phyloP scores from a whole-genome alignment of 257 asterid species.

The Agastache rugosa region DNA sequence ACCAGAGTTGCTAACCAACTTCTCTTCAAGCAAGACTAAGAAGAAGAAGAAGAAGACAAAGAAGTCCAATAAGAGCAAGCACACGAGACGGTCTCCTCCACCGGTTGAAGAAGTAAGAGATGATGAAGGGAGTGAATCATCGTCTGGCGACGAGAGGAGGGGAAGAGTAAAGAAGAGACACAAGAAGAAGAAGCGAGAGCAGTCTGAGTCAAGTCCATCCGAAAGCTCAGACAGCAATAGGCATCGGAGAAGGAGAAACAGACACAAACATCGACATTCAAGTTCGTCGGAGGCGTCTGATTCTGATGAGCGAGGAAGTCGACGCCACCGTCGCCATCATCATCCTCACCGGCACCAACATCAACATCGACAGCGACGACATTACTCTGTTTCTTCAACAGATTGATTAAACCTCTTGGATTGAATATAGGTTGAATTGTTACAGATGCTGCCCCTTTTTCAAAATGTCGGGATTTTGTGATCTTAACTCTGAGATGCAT shows the following conservation, averaged over 20 bases:
- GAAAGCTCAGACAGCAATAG: conserved; percentile 56
- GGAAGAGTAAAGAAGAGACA: conserved; percentile 49
- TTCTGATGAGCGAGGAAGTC: conserved; percentile 39
- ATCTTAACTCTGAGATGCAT: background rate
- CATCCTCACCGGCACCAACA: conserved; percentile 26
- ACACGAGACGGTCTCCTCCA: conserved; percentile 50
- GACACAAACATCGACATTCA: conserved; percentile 40
- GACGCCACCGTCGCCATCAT: conserved; percentile 27
- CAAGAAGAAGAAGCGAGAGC: conserved; percentile 51
- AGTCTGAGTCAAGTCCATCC: conserved; percentile 45
- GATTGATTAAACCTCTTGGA: conserved; percentile 6
- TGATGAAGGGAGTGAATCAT: conserved; percentile 45
- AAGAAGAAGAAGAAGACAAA: conserved; percentile 53
- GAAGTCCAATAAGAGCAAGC: conserved; percentile 59
- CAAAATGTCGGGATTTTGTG: background rate
- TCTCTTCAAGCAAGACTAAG: conserved; percentile 59
- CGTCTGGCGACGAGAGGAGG: conserved; percentile 48
- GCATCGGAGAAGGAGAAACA: conserved; percentile 44
- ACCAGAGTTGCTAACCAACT: conserved; percentile 71
- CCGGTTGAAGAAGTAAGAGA: conserved; percentile 37
- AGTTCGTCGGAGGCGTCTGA: conserved; percentile 45
- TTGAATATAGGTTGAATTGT: background rate
- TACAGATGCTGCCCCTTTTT: background rate
- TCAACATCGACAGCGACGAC: background rate
- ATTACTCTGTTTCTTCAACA: conserved; percentile 28